Conservation (phyloP, 768 basidiomycete species). For the Hygrophorus pudorinus region DNA sequence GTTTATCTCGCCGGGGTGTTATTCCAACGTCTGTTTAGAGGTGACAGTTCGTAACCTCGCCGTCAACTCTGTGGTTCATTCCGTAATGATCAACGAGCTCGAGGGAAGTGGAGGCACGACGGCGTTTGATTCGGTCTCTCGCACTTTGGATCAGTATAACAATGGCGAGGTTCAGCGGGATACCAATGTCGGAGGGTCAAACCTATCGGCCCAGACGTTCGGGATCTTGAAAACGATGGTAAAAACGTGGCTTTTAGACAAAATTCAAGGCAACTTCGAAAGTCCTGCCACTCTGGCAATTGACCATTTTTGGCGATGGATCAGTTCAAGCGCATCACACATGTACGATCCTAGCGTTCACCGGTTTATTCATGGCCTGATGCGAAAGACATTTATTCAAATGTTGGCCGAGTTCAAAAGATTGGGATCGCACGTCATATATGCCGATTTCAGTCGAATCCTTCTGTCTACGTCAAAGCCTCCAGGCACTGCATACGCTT, state of each 20-base stretch:
- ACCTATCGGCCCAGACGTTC: slow-evolving; percentile 82
- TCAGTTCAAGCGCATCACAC: slow-evolving; percentile 72
- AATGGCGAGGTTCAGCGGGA: slow-evolving; percentile 60
- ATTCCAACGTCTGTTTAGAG: slow-evolving; percentile 88
- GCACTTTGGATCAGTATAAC: slow-evolving; percentile 83
- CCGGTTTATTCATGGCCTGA: slow-evolving; percentile 87
- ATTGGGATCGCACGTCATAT: slow-evolving; percentile 85
- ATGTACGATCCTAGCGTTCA: slow-evolving; percentile 92
- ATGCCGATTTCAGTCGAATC: slow-evolving; percentile 88
- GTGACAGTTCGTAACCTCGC: slow-evolving; percentile 86
- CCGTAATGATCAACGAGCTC: slow-evolving; percentile 91
- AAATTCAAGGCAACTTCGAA: slow-evolving; percentile 56
- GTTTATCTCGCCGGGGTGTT: slow-evolving; percentile 76
- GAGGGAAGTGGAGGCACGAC: slow-evolving; percentile 93
- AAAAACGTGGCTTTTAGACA: slow-evolving; percentile 85
- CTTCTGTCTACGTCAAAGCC: slow-evolving; percentile 92
- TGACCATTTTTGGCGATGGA: slow-evolving; percentile 98
- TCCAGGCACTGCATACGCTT: slow-evolving; percentile 89
- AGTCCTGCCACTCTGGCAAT: slow-evolving; percentile 63
- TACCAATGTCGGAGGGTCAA: slow-evolving; percentile 81
- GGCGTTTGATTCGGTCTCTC: slow-evolving; percentile 88
- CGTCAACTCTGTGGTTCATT: slow-evolving; percentile 89
- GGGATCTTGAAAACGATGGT: slow-evolving; percentile 79
- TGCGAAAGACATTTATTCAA: slow-evolving; percentile 98
- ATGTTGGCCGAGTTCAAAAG: slow-evolving; percentile 94